phyloP scores from a whole-genome alignment of 2,329 filamentous ascomycete genomes.

The Fusarium compactum region DNA sequence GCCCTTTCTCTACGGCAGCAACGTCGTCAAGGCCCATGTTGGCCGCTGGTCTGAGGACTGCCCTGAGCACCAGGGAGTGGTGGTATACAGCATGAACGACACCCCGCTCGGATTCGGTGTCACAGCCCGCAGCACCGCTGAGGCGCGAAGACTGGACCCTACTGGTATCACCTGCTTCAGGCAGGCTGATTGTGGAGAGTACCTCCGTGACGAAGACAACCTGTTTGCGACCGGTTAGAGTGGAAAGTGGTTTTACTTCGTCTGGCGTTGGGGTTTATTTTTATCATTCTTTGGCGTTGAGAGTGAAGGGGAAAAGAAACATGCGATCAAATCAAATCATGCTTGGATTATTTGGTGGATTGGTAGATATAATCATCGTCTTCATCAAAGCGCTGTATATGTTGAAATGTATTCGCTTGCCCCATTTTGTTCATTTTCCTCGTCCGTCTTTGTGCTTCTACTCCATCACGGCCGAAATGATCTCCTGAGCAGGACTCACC shows the following conservation, averaged over 20 bases:
- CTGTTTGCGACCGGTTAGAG: constrained; percentile 67
- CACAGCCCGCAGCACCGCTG: constrained; percentile 86
- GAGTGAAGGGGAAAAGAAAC: constrained; percentile 32
- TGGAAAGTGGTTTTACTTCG: constrained; percentile 14
- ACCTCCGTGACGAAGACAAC: constrained; percentile 84
- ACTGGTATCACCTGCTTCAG: constrained; percentile 91
- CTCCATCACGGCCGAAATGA: constrained; percentile 40
- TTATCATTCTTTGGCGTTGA: constrained; percentile 41
- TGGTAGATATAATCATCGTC: constrained; percentile 37
- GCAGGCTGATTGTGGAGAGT: constrained; percentile 95
- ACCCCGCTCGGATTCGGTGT: constrained; percentile 94
- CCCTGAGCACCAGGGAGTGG: constrained; percentile 90
- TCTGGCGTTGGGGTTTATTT: constrained; percentile 46
- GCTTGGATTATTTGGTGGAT: constrained; percentile 43
- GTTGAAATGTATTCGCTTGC: constrained; percentile 41
- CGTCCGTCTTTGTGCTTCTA: constrained; percentile 6
- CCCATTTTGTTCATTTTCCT: constrained; percentile 26
- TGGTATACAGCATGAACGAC: constrained; percentile 93
- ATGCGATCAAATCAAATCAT: constrained; percentile 30
- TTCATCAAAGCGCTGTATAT: constrained; percentile 39
- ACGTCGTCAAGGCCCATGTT: constrained; percentile 78
- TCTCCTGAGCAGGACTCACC: constrained; percentile 58
- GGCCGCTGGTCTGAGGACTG: constrained; percentile 91
- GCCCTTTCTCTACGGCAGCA: constrained; percentile 95
- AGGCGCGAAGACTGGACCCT: constrained; percentile 86